Evolutionary conservation across 108 stramenopile genomes (phyloP).

Genomic region (Cylindrotheca closterium): DNA sequence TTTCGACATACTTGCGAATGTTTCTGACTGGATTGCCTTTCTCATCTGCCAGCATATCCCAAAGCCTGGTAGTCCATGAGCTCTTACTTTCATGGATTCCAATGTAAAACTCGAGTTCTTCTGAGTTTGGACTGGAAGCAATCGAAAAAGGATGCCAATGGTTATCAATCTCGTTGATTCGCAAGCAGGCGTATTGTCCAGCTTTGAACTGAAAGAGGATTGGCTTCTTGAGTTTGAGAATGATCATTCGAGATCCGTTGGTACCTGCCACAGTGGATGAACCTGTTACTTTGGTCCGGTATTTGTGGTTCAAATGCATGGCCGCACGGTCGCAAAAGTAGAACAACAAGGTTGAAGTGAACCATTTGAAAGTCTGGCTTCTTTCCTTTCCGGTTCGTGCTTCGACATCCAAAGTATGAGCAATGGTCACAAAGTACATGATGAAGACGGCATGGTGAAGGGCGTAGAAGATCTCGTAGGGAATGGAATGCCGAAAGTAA

Average conservation of each 20-base stretch:
- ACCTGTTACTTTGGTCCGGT: conserved; percentile 13
- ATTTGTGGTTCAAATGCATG: conserved; percentile 40
- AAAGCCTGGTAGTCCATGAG: conserved; percentile 26
- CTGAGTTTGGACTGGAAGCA: conserved; percentile 31
- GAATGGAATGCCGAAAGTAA: conserved; percentile 36
- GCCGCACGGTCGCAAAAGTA: conserved; percentile 42
- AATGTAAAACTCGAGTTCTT: conserved; percentile 39
- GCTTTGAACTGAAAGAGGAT: conserved; percentile 33
- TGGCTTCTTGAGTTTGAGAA: conserved; percentile 34
- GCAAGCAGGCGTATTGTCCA: conserved; percentile 44
- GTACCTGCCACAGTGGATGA: conserved; percentile 22
- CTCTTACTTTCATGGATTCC: conserved; percentile 24
- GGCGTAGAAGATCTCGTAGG: conserved; percentile 45
- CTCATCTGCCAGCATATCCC: conserved; percentile 12
- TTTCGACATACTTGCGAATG: no score
- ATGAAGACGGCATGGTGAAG: conserved; percentile 39
- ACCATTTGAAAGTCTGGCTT: conserved; percentile 54
- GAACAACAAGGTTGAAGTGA: conserved; percentile 34
- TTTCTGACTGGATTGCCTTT: background rate
- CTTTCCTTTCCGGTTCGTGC: conserved; percentile 26
- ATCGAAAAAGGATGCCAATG: conserved; percentile 45
- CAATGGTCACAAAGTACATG: conserved; percentile 40
- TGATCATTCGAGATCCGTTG: conserved; percentile 30
- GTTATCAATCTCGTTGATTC: conserved; percentile 18
- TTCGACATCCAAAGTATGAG: conserved; percentile 42